Evolutionary conservation across 2,329 filamentous ascomycete species (phyloP), one percentile per base, ranked within the genome.

Genomic region (Microcera coccophila): DNA sequence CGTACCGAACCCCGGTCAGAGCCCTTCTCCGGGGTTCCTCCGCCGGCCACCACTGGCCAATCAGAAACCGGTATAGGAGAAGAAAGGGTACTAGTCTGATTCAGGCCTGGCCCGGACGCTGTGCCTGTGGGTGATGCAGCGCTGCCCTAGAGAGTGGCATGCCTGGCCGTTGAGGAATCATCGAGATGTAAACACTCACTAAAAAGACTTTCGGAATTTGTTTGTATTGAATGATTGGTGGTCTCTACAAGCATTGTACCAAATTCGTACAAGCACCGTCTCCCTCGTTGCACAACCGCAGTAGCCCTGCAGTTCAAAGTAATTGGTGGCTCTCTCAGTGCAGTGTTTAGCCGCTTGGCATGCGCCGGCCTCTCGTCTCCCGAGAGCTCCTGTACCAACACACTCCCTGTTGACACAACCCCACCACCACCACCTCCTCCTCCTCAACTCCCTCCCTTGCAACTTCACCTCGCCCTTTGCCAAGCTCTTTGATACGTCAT

Each of bases 1-100:
- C 29, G 29, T 32, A 32, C 29, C 29, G 34, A n/a, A 36, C 39
- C 51, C 42, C 42, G 39, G 49, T 44, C 48, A 53, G 43, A 36
- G 20, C 48, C 51, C 44, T 56, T 45, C 54, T 57, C 59, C 59
- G 59, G 59, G 59, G 59, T 62, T 62, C 56, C 56, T 59, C 59
- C 59, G 55, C 52, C 41, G 47, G 45, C 26, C 16, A 17, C 22
- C 24, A 22, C 31, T 44, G 42, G 34, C 58, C 57, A 61, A 61
- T 61, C 43, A 54, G 42, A 45, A n/a, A n/a, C n/a, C n/a, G n/a
- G n/a, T 15, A 34, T 34, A 26, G 48, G 37, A 45, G 43, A 42
- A 44, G 28, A 33, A 3, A 37, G 33, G 15, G 26, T 45, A 41
- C 58, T 57, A 60, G 45, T 50, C 44, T 26, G 37, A 33, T 44